These are phyloP conservation scores for Salix suchowensis DNA, from an alignment of 345 rosid species.

Conservation along the genomic window DNA sequence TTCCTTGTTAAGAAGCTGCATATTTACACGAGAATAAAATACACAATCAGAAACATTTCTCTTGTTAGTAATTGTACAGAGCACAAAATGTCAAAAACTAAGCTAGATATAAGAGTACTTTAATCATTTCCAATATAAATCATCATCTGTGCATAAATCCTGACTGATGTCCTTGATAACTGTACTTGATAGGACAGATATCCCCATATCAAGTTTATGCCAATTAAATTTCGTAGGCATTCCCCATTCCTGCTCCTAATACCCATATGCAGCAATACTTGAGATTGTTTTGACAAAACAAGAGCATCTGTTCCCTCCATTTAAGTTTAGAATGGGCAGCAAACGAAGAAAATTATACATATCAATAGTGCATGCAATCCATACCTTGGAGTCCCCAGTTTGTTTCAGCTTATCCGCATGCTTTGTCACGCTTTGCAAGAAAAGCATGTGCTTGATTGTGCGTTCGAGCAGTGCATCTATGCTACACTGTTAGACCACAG, in stretches of 20 bases:
- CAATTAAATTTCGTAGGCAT: not conserved
- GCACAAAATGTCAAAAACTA: not conserved
- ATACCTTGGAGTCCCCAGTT: conserved; percentile 80
- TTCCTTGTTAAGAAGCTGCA: conserved; percentile 59
- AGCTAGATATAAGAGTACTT: not conserved
- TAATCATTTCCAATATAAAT: not conserved
- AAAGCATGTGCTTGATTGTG: conserved; percentile 97
- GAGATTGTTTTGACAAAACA: not conserved
- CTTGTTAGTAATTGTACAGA: not conserved
- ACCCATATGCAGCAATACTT: not conserved
- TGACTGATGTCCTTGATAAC: not conserved
- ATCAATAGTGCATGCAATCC: not conserved
- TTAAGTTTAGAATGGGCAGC: not conserved
- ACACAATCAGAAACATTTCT: conserved; percentile 2
- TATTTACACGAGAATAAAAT: conserved; percentile 5
- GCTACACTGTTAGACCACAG: conserved; percentile 73
- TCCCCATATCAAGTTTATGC: not conserved
- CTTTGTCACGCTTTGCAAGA: conserved; percentile 91
- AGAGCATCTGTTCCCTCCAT: not conserved
- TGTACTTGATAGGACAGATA: not conserved
- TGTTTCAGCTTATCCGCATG: conserved; percentile 89
- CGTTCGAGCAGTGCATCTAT: conserved; percentile 92
- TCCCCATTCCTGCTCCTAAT: not conserved
- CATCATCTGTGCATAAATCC: not conserved
- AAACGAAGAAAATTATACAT: not conserved